Evolutionary conservation across 2,329 filamentous ascomycete genomes (phyloP).

Genomic region (Colletotrichum kahawae): DNA sequence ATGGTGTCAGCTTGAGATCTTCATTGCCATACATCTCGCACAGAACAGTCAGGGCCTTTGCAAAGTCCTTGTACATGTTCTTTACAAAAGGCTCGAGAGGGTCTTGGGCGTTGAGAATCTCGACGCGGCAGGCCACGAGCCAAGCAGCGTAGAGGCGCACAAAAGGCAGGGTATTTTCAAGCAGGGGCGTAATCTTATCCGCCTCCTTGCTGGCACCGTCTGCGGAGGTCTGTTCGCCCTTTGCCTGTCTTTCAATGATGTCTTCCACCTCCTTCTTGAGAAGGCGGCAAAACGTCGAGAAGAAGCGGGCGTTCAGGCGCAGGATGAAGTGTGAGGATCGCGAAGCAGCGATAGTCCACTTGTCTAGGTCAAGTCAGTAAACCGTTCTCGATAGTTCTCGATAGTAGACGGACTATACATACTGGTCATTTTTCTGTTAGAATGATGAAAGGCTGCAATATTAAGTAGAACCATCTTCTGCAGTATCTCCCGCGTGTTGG

Average conservation of each 20-base stretch:
- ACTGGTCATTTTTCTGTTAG: conserved; percentile 61
- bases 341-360: conserved; percentile 49
- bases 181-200: conserved; percentile 38
- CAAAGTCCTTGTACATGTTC: conserved; percentile 51
- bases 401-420: conserved; percentile 24
- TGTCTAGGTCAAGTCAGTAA: conserved; percentile 36
- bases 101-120: conserved; percentile 50
- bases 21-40: conserved; percentile 47
- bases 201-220: conserved; percentile 25
- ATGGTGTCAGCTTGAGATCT: conserved; percentile 45
- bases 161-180: conserved; percentile 53
- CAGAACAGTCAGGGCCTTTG: conserved; percentile 53
- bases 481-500: conserved; percentile 67
- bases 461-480: conserved; percentile 86
- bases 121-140: conserved; percentile 51
- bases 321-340: conserved; percentile 70
- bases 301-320: conserved; percentile 78
- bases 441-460: conserved; percentile 81
- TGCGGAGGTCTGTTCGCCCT: conserved; percentile 27
- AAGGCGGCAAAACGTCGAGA: conserved; percentile 73
- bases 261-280: conserved; percentile 73
- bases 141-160: conserved; percentile 60
- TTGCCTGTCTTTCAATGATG: conserved; percentile 37
- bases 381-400: background rate
- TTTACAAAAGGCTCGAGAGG: conserved; percentile 50